Evolutionary conservation across 2,329 filamentous ascomycete genomes (phyloP), one percentile per base, ranked within the genome.

Genomic region (Ophiocordyceps camponoti-saundersi): DNA sequence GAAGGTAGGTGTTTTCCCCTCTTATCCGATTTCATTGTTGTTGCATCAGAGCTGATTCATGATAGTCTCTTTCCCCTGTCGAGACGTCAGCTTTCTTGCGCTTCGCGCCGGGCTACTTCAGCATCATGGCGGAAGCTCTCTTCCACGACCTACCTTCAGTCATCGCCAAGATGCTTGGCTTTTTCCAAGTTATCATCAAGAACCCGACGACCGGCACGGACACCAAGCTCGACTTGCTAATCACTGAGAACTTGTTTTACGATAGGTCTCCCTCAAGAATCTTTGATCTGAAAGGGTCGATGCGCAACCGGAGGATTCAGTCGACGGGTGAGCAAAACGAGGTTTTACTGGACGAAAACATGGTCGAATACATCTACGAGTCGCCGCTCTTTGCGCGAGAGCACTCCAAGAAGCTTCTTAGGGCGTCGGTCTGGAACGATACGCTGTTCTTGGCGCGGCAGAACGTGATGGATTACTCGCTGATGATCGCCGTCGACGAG

Each of bases 241-340:
- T 98, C 18, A 98, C 96, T 80, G 92, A 98, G 65, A 98, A 98
- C 55, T 68, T 98, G 16, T 98, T 98, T 62, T 98, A 98, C 59
- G 92, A 96, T 59, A 84, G 92, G 26, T 80, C 79, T 18, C 88
- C 89, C 1, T 90, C 85, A 29, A 80, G 92, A 41, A 89, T 89
- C 44, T 92, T 98, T 59, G 92, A 98, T 59, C 77, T 98, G 50
- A 98, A 98, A 61, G 92, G 92, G 2, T 95, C 87, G 10, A 98
- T 98, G 92, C 82, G 92, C 44, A 98, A 98, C 65, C 86, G 92
- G 57, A 95, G 95, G 61, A 95, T 96, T 43, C 82, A 96, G 59
- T 87, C 83, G 26, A 98, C 92, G 0, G 93, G 92, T 46, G 87
- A 96, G 64, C 85, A 90, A 53, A 92, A 96, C 54, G 92, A 98